Conservation (phyloP, 768 basidiomycete genomes). For the Boletus patriciae region DNA sequence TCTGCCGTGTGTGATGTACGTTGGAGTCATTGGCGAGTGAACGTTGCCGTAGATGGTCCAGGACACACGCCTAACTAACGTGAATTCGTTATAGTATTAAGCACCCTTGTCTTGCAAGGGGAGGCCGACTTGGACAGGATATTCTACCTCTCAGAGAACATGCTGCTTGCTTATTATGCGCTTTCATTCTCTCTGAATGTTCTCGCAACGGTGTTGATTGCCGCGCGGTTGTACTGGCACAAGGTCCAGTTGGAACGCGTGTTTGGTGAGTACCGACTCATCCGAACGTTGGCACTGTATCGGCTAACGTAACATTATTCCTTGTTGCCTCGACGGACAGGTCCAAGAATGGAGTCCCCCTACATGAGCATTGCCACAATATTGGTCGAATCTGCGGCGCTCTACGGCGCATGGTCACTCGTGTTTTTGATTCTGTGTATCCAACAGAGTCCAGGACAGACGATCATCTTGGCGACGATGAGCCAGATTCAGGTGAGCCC, state of each 20-base stretch:
- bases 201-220: slow-evolving; percentile 23
- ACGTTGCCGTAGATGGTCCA: not conserved
- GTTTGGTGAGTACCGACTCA: slow-evolving; percentile 25
- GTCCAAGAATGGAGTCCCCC: slow-evolving; percentile 15
- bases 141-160: slow-evolving; percentile 23
- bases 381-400: slow-evolving; percentile 26
- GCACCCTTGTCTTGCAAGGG: slow-evolving; percentile 17
- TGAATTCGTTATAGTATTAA: slow-evolving; percentile 14
- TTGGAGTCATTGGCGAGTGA: slow-evolving; percentile 24
- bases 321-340: slow-evolving; percentile 1
- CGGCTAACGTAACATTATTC: not conserved
- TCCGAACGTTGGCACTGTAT: not conserved
- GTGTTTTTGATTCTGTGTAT: slow-evolving; percentile 22
- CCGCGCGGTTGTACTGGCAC: slow-evolving; percentile 27
- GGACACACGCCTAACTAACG: not conserved
- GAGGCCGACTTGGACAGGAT: slow-evolving; percentile 18
- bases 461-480: slow-evolving; percentile 24
- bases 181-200: slow-evolving; percentile 28
- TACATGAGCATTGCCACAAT: slow-evolving; percentile 24
- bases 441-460: slow-evolving; percentile 16
- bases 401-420: slow-evolving; percentile 28
- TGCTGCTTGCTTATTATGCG: slow-evolving; percentile 24
- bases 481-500: slow-evolving; percentile 23
- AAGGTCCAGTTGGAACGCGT: slow-evolving; percentile 22
- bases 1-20: slow-evolving; percentile 25